phyloP scores from a whole-genome alignment of 1,284 basidiomycete genomes.

The Ganoderma lucidum region DNA sequence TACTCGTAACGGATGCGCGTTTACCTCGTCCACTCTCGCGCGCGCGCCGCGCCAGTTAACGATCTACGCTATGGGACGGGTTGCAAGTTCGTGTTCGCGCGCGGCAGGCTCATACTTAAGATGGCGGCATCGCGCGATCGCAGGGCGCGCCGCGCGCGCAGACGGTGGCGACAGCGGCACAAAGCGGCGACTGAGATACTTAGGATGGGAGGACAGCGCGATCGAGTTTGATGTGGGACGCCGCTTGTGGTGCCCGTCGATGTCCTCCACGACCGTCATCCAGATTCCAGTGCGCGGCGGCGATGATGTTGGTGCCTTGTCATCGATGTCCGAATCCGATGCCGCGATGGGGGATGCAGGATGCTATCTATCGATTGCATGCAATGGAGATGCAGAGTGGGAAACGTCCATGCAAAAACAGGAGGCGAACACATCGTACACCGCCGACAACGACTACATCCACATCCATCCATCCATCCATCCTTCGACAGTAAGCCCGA shows the following conservation, averaged over 20 bases:
- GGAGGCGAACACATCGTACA: slow-evolving; percentile 6
- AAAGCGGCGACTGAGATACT: slow-evolving; percentile 1
- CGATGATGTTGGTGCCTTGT: slow-evolving; percentile 14
- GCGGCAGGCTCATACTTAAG: too few species aligned
- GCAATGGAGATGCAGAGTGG: slow-evolving; percentile 9
- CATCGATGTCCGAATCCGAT: slow-evolving; percentile 16
- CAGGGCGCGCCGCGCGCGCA: background rate
- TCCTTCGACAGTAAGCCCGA: background rate
- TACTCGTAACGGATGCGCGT: slow-evolving; percentile 6
- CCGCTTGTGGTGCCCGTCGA: slow-evolving; percentile 9
- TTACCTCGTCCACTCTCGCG: background rate
- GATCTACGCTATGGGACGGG: background rate
- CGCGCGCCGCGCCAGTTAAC: background rate
- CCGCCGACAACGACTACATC: slow-evolving; percentile 8
- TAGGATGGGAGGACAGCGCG: slow-evolving; percentile 3
- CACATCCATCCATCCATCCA: background rate
- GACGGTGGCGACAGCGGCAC: background rate
- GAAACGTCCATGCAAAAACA: slow-evolving; percentile 10
- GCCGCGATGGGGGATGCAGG: background rate
- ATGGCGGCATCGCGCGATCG: background rate
- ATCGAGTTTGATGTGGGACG: slow-evolving; percentile 7
- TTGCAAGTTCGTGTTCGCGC: too few species aligned
- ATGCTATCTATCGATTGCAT: slow-evolving; percentile 25
- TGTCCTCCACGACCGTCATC: background rate
- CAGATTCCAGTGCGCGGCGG: slow-evolving; percentile 1